Evolutionary conservation across 768 basidiomycete genomes (phyloP).

Genomic region (Fomitopsis serialis): DNA sequence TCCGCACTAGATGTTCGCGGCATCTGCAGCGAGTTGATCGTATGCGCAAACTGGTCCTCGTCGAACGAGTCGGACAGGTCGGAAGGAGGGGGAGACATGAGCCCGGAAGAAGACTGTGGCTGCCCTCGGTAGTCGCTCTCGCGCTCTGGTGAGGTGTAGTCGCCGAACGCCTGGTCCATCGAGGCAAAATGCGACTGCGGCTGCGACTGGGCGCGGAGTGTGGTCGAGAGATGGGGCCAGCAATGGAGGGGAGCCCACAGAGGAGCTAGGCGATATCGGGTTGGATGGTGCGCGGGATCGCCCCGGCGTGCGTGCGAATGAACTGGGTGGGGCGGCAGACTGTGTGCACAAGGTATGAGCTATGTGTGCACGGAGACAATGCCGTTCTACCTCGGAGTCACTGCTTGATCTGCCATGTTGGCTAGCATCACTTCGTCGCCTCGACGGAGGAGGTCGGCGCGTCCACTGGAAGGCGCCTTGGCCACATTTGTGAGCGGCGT

Average conservation of each 20-base stretch:
- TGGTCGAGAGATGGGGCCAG: slow-evolving; percentile 45
- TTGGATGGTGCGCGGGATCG: slow-evolving; percentile 69
- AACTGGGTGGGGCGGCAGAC: slow-evolving; percentile 32
- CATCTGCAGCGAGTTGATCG: slow-evolving; percentile 54
- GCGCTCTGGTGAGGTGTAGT: slow-evolving; percentile 27
- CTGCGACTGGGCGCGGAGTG: slow-evolving; percentile 55
- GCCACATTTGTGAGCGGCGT: slow-evolving; percentile 45
- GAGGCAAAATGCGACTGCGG: slow-evolving; percentile 36
- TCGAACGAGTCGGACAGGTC: slow-evolving; percentile 32
- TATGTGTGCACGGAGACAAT: neutral
- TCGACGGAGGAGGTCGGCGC: slow-evolving; percentile 62
- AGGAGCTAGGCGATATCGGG: slow-evolving; percentile 42
- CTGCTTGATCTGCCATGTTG: slow-evolving; percentile 43
- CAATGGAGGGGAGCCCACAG: slow-evolving; percentile 41
- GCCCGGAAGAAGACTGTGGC: slow-evolving; percentile 6
- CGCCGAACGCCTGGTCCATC: slow-evolving; percentile 36
- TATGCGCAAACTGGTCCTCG: slow-evolving; percentile 34
- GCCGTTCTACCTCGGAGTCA: slow-evolving; percentile 67
- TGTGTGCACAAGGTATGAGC: neutral
- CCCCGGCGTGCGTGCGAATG: slow-evolving; percentile 38
- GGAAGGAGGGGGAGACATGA: slow-evolving; percentile 35
- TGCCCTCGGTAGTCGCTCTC: slow-evolving; percentile 8
- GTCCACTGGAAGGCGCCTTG: slow-evolving; percentile 69
- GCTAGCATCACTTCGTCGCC: slow-evolving; percentile 75
- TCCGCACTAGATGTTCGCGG: slow-evolving; percentile 37